Conservation (phyloP, 805 yeast species). For the Wickerhamiella galacta region DNA sequence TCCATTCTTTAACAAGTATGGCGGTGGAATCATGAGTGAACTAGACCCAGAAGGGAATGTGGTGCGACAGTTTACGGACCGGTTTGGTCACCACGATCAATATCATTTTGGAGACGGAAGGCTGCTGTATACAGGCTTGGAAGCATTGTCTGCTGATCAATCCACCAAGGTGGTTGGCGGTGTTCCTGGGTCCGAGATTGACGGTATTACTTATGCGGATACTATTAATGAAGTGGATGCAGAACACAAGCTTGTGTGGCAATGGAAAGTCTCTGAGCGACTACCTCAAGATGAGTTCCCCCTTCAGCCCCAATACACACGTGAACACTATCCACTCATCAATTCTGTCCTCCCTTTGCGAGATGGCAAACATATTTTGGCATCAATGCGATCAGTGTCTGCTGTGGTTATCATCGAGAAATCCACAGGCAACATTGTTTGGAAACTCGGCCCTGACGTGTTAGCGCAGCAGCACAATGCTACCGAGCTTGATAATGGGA, state of each 20-base stretch:
- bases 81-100: neutral
- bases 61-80: neutral
- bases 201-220: neutral
- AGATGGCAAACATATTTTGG: neutral
- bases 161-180: neutral
- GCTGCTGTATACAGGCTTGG: neutral
- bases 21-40: neutral
- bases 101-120: neutral
- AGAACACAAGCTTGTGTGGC: neutral
- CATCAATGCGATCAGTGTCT: neutral
- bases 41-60: neutral
- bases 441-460: neutral
- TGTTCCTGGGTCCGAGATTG: neutral
- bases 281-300: neutral
- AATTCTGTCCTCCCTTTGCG: neutral
- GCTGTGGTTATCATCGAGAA: neutral
- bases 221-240: neutral
- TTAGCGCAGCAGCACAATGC: constrained; percentile 1
- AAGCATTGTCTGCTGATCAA: neutral
- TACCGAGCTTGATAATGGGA: constrained; percentile 3
- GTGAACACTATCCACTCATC: constrained; percentile 1
- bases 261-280: neutral
- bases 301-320: neutral
- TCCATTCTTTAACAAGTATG: neutral
- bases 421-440: neutral